These are phyloP conservation scores for Penicillium manginii DNA, from an alignment of 495 filamentous ascomycete species.

Conservation along the genomic window DNA sequence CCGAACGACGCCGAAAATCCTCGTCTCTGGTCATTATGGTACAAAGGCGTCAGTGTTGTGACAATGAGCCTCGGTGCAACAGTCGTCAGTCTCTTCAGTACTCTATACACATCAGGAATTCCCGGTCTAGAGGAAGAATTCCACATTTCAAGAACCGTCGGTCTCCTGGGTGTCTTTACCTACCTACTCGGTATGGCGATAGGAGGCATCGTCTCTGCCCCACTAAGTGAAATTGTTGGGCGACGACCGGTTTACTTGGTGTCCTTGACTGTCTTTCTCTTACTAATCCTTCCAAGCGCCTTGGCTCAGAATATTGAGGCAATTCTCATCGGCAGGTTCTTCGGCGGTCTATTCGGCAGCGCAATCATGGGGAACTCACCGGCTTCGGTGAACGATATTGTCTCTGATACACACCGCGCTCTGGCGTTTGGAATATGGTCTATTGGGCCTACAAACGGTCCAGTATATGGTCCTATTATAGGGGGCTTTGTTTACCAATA, in stretches of 20 bases:
- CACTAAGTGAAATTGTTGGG: slow-evolving; percentile 77
- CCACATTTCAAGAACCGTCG: slow-evolving; percentile 56
- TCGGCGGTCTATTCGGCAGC: slow-evolving; percentile 75
- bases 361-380: slow-evolving; percentile 82
- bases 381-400: slow-evolving; percentile 71
- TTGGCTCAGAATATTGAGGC: slow-evolving; percentile 64
- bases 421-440: background rate
- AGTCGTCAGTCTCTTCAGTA: slow-evolving; percentile 64
- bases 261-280: slow-evolving; percentile 62
- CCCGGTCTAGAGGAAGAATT: slow-evolving; percentile 71
- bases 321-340: slow-evolving; percentile 73
- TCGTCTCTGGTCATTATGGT: slow-evolving; percentile 21
- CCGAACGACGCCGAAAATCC: slow-evolving; percentile 12
- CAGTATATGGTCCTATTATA: slow-evolving; percentile 58
- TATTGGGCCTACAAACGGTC: background rate
- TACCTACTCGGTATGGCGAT: slow-evolving; percentile 69
- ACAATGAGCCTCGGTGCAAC: slow-evolving; percentile 23
- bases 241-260: slow-evolving; percentile 70
- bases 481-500: slow-evolving; percentile 74
- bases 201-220: slow-evolving; percentile 74
- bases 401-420: background rate
- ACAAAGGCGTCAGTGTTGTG: slow-evolving; percentile 18
- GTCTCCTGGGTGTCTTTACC: slow-evolving; percentile 76
- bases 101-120: slow-evolving; percentile 76
- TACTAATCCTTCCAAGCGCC: slow-evolving; percentile 73